These are phyloP conservation scores for Cordyceps tenuipes DNA, from an alignment of 2,329 filamentous ascomycete species.

Conservation along the genomic window DNA sequence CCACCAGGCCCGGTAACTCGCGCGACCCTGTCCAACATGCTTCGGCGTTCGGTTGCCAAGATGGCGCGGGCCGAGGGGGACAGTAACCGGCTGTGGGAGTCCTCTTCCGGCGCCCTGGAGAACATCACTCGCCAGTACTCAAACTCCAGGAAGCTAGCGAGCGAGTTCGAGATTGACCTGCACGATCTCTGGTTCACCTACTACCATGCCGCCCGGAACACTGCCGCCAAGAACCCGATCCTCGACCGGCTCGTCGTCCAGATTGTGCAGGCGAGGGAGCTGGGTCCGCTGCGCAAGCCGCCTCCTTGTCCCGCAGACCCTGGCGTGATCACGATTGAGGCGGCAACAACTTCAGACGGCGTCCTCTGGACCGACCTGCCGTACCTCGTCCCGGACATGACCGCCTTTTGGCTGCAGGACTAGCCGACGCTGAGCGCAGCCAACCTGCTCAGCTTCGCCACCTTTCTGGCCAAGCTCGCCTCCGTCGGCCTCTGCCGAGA, in stretches of 20 bases:
- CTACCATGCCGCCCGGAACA: neutral
- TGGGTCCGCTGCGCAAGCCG: neutral
- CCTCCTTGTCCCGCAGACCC: neutral
- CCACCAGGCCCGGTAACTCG: neutral
- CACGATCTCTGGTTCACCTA: constrained; percentile 7
- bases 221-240: neutral
- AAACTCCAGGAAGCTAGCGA: neutral
- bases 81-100: neutral
- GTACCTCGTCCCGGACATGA: neutral
- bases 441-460: neutral
- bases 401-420: neutral
- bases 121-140: neutral
- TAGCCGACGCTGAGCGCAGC: neutral
- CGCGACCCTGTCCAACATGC: neutral
- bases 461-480: neutral
- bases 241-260: neutral
- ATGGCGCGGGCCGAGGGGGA: neutral
- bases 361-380: neutral
- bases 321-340: neutral
- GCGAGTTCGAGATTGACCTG: constrained; percentile 1
- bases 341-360: neutral
- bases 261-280: neutral
- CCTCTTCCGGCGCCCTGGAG: neutral
- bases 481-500: neutral
- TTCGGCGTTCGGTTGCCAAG: neutral